Evolutionary conservation across 164 flowering plant species (phyloP), one percentile per base, ranked within the genome.

Genomic region (Aristolochia californica): DNA sequence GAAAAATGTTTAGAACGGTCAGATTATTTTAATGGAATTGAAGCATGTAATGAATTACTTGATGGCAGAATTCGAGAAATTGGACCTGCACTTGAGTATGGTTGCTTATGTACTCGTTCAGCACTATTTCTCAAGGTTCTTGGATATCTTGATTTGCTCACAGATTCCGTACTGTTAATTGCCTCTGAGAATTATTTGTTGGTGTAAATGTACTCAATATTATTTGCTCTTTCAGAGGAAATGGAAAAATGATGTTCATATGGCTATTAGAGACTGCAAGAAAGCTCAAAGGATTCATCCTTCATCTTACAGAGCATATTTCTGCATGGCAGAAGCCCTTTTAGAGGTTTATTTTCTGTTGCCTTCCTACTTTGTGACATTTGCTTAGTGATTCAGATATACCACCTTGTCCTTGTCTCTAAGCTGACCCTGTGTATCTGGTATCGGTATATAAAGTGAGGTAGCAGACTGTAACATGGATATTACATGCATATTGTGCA

Each of bases 231-330:
- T 57, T 15, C 85, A 88, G 98, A 63, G 98, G 57, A 80, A 83
- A 66, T 93, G 98, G 97, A 89, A 87, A 70, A 93, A 83, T 81
- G 98, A 93, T 74, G 83, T 64, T 54, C 79, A 88, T 75, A 85
- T 93, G 91, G 94, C 97, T 45, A 72, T 89, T 48, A 79, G 90
- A 73, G 98, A 93, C 75, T 87, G 95, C 70, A 72, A 75, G 30
- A 72, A 64, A 67, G 98, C 97, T 70, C 75, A 75, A 58, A 72
- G 57, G 60, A 78, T 87, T 38, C 68, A 89, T 66, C 56, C 75
- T 30, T 78, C 83, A 59, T 91, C 95, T 11, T 75, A 77, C 59
- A 72, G 63, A 70, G 88, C 94, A 44, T 73, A 78, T 25, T 77
- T 65, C 72, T 72, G 70, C 49, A 82, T 87, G 83, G 72, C 95